Conservation (phyloP, 2,329 filamentous ascomycete species). For the Gaeumannomyces tritici region DNA sequence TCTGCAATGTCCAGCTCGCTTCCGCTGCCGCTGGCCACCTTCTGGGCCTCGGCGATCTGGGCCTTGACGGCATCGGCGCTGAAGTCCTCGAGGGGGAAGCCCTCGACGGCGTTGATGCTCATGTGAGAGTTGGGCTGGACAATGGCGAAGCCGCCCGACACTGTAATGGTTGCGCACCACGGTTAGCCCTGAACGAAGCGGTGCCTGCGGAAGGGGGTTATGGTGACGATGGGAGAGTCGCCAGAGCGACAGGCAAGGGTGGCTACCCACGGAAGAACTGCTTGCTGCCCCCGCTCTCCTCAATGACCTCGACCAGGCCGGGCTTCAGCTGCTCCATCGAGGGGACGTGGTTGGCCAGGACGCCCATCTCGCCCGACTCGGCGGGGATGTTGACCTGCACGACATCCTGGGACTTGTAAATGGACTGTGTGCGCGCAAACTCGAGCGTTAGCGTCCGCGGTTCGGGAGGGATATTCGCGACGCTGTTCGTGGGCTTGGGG, state of each 20-base stretch:
- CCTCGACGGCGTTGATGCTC: conserved; percentile 98
- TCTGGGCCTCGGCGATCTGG: conserved; percentile 91
- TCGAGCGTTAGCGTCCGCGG: background rate
- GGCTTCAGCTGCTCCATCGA: conserved; percentile 99
- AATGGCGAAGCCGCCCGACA: conserved; percentile 93
- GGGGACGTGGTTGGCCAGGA: conserved; percentile 97
- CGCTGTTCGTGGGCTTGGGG: background rate
- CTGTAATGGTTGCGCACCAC: conserved; percentile 33
- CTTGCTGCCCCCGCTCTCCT: conserved; percentile 84
- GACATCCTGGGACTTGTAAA: conserved; percentile 59
- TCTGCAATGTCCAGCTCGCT: conserved; percentile 97
- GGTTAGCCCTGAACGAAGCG: background rate
- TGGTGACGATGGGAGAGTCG: background rate
- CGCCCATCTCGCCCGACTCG: conserved; percentile 98
- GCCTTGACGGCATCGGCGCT: conserved; percentile 79
- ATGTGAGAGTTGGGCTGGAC: conserved; percentile 91
- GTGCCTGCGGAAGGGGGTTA: background rate
- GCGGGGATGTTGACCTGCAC: conserved; percentile 98
- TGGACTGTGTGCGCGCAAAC: conserved; percentile 39
- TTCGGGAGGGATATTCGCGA: background rate
- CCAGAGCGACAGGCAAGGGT: background rate
- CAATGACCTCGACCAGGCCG: conserved; percentile 87
- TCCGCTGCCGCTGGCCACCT: conserved; percentile 80
- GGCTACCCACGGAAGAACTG: conserved; percentile 87
- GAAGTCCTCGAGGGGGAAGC: conserved; percentile 91